Percentiles rank a stretch among this genome's conserved stretches.
Conservation (phyloP, 2,329 filamentous ascomycete species). For the Penicillium sumatraense region DNA sequence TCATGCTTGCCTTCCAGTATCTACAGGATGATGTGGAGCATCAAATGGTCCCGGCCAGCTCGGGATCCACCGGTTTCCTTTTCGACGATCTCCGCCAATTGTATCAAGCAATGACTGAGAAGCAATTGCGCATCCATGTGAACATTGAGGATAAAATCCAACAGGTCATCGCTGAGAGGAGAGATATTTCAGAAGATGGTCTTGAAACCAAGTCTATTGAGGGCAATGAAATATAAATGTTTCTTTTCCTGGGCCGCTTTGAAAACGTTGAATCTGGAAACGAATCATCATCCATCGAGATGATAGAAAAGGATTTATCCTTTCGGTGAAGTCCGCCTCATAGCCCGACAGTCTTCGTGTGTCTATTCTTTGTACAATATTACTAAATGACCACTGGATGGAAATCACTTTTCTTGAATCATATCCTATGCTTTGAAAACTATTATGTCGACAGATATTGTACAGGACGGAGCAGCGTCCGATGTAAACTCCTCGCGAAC, state of each 20-base stretch:
- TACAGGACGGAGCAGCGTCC: constrained; percentile 20
- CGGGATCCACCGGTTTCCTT: constrained; percentile 35
- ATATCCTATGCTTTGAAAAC: constrained; percentile 1
- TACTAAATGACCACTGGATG: background rate
- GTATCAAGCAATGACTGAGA: constrained; percentile 63
- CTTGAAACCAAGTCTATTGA: background rate
- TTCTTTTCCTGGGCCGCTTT: too few relatives aligned
- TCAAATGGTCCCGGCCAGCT: constrained; percentile 2
- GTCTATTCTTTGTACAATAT: too few relatives aligned
- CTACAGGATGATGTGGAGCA: constrained; percentile 31
- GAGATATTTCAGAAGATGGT: background rate
- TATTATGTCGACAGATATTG: constrained; percentile 19
- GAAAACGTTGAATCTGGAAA: too few relatives aligned
- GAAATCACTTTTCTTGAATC: constrained; percentile 3
- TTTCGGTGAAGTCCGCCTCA: too few relatives aligned
- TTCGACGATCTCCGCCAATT: constrained; percentile 57
- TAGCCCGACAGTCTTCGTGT: too few relatives aligned
- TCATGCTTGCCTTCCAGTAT: constrained; percentile 61
- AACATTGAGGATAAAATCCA: constrained; percentile 42
- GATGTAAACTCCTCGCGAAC: constrained; percentile 6
- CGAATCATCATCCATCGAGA: too few relatives aligned
- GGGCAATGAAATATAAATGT: background rate
- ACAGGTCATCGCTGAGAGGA: background rate
- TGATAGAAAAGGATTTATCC: too few relatives aligned
- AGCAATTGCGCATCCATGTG: constrained; percentile 63